Conservation (phyloP, 2,329 filamentous ascomycete genomes). For the Didymella pomorum region DNA sequence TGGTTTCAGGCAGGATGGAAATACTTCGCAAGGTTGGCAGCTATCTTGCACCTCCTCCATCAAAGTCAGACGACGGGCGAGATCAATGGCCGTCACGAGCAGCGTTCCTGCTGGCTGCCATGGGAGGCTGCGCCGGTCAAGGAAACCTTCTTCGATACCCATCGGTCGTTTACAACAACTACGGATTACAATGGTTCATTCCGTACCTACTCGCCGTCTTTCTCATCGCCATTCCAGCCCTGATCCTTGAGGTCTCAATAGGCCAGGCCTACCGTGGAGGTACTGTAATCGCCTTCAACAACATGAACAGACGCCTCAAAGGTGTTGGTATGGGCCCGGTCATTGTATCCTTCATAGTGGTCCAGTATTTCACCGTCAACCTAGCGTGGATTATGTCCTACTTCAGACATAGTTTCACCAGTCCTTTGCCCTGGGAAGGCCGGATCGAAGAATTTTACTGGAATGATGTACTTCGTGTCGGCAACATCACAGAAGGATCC, state of each 20-base stretch:
- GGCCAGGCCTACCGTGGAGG: slow-evolving; percentile 65
- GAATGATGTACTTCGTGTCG: slow-evolving; percentile 59
- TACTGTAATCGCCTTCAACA: slow-evolving; percentile 62
- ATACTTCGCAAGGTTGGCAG: slow-evolving; percentile 33
- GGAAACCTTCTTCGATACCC: slow-evolving; percentile 67
- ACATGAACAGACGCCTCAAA: slow-evolving; percentile 61
- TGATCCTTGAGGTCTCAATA: slow-evolving; percentile 63
- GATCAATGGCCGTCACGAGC: slow-evolving; percentile 65
- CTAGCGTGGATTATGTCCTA: slow-evolving; percentile 68
- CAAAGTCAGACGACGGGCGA: slow-evolving; percentile 53
- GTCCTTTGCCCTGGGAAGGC: slow-evolving; percentile 63
- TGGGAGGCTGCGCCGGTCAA: slow-evolving; percentile 67
- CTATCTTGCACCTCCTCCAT: slow-evolving; percentile 47
- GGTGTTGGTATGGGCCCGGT: slow-evolving; percentile 63
- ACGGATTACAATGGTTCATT: slow-evolving; percentile 68
- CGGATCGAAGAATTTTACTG: slow-evolving; percentile 62
- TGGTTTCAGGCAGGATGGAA: slow-evolving; percentile 21
- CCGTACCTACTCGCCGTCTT: slow-evolving; percentile 65
- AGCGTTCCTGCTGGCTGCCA: slow-evolving; percentile 65
- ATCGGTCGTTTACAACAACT: slow-evolving; percentile 67
- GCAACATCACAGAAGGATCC: slow-evolving; percentile 51
- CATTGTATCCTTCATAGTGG: slow-evolving; percentile 62
- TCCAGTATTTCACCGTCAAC: slow-evolving; percentile 65
- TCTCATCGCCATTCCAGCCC: slow-evolving; percentile 63
- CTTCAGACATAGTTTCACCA: slow-evolving; percentile 64